A percentile compares a stretch with the other conserved stretches of the same genome.
phyloP scores from a whole-genome alignment of 768 basidiomycete genomes.

The Lactifluus rugatus region DNA sequence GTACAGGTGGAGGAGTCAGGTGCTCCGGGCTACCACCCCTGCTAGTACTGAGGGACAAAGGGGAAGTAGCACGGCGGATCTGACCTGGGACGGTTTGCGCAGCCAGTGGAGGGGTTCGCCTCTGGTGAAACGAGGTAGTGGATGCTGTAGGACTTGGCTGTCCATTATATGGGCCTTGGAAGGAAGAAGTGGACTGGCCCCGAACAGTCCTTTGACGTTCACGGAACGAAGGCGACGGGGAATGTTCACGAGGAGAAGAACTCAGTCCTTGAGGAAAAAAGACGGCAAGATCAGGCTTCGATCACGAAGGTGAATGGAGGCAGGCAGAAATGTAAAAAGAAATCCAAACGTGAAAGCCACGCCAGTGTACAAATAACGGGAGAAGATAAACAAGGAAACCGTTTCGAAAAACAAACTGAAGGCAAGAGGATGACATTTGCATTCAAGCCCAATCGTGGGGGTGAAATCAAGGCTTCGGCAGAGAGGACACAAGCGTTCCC shows the following conservation, averaged over 20 bases:
- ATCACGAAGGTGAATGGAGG: not conserved
- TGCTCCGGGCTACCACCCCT: slow-evolving; percentile 16
- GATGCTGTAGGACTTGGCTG: slow-evolving; percentile 18
- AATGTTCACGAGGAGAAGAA: slow-evolving; percentile 18
- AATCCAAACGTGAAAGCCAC: not conserved
- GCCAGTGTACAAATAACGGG: not conserved
- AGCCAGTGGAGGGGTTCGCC: slow-evolving; percentile 16
- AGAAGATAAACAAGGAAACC: not conserved
- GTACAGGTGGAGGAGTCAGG: slow-evolving; percentile 9
- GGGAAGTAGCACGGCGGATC: slow-evolving; percentile 18
- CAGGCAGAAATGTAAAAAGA: not conserved
- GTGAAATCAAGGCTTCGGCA: not conserved
- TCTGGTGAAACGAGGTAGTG: slow-evolving; percentile 17
- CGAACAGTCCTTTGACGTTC: slow-evolving; percentile 16
- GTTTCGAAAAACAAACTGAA: not conserved
- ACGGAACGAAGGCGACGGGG: slow-evolving; percentile 18
- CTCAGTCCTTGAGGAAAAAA: slow-evolving; percentile 8
- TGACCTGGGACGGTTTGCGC: slow-evolving; percentile 16
- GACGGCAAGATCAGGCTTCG: not conserved
- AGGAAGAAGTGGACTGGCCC: slow-evolving; percentile 16
- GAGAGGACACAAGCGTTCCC: not conserved
- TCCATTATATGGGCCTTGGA: slow-evolving; percentile 12
- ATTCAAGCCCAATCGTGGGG: not conserved
- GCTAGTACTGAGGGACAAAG: slow-evolving; percentile 14
- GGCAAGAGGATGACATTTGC: no score